Base-by-base conservation (phyloP, 192 early-diverging fungal genomes). In the Mortierella antarctica region DNA sequence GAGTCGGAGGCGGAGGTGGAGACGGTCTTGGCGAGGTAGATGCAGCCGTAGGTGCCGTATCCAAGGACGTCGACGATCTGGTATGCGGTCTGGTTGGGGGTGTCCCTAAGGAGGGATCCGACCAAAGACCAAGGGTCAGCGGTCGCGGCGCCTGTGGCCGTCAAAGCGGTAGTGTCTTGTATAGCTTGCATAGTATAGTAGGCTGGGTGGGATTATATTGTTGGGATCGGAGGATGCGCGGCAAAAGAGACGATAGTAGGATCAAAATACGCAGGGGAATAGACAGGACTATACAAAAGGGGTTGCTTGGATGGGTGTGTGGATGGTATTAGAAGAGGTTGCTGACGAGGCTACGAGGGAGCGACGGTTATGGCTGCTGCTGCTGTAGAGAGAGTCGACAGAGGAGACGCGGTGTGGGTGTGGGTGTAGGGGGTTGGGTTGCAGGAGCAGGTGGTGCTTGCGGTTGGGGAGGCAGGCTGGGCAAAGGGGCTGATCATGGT, bases 11-110 rank as follows among this genome's bases (percentile, higher is more conserved):
- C 70, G 10, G 75, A 74, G 17, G 77, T 49, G 13, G 82, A 69
- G 39, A 82, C 65, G 60, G 89, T 84, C 64, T 90, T 88, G 9
- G 89, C 88, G 45, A 91, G 87, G 70, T 91, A 93, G 66, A 94
- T 90, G 63, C 91, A 89, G 59, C 93, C 93, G 65, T 93, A 94
- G 57, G 91, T 91, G 45, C 93, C 93, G 18, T 90, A 86, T 45
- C 93, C 93, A 31, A 94, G 76, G 44, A 85, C 85, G 66, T 88
- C 85, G 40, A 88, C 42, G 45, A 88, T 70, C 68, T 83, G 67
- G 62, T 82, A 85, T 10, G 82, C 70, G 51, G 57, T 59, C 21
- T 57, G 39, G 55, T 46, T 78, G 52, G 82, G 50, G 41, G 57
- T 41, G 23, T 80, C 77, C 45, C 15, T 10, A 21, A 80, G 70